Base-by-base conservation (phyloP, 352 stramenopile species). In the Globisporangium parvum region DNA sequence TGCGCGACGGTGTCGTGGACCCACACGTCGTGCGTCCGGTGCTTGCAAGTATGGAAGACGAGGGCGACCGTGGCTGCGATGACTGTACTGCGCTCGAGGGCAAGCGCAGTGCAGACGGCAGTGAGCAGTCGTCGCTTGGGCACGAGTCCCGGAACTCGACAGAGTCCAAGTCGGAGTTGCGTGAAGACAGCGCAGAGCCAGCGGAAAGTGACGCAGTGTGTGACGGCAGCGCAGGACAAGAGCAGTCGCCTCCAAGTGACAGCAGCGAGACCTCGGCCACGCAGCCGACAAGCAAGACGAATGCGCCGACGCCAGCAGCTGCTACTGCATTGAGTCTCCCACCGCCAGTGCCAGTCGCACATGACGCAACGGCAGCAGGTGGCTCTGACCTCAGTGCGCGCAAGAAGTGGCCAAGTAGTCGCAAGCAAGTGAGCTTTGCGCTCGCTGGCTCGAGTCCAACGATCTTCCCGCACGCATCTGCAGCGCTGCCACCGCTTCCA, bases 401-500 rank as follows among this genome's bases (percentile, higher is more conserved):
- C 17, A 40, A 41, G 47, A 46, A 41, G 48, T 11, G 10, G 47
- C 12, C 8, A 6, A 41, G 23, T 21, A 45, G 21, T 23, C 57
- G 50, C 37, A 62, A 66, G 41, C 62, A 69, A 46, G 54, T 66
- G 20, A 63, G 37, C 8, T 66, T 66, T 54, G 57, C 52, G 37
- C 51, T 63, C 44, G 44, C 35, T 6, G 57, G 51, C 8, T 47
- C 57, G 10, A 56, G 51, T 6, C 45, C 53, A 26, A 61, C 61
- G 10, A 33, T 48, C 23, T 70, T 60, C n/a, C 60, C 59, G 8
- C 63, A 66, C 28, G 42, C 71, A 18, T 61, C 71, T 1, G 61
- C 59, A 3, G 60, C 79, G 17, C 59, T 93, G 10, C 77, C 80
- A n/a, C 80, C 80, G 15, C 55, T 93, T 12, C 83, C 83, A 73